Evolutionary conservation across 1,284 basidiomycete genomes (phyloP).

Genomic region (Vanrija sp.): DNA sequence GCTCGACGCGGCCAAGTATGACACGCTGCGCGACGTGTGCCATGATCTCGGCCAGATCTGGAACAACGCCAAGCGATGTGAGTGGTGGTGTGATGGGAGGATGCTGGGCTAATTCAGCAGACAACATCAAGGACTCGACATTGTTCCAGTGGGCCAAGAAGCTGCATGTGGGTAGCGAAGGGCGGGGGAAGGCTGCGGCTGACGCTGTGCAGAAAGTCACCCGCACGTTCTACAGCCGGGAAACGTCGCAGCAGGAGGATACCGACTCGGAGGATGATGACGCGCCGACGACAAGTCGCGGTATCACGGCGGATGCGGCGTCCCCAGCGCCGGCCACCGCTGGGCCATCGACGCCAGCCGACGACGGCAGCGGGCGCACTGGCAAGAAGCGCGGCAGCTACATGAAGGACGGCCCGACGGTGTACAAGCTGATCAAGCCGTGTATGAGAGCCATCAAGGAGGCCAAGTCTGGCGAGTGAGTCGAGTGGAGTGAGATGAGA

Average conservation of each 20-base stretch:
- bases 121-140: constrained; percentile 44
- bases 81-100: constrained; percentile 8
- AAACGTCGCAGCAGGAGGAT: constrained; percentile 11
- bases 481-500: neutral
- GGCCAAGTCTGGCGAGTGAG: constrained; percentile 38
- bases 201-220: constrained; percentile 31
- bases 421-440: constrained; percentile 47
- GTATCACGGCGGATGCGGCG: neutral
- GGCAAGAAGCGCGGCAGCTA: constrained; percentile 33
- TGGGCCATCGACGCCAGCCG: constrained; percentile 12
- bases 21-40: constrained; percentile 33
- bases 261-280: constrained; percentile 18
- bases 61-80: constrained; percentile 46
- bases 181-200: neutral
- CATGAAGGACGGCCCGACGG: constrained; percentile 43
- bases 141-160: constrained; percentile 47
- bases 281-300: neutral
- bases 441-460: constrained; percentile 38
- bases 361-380: constrained; percentile 9
- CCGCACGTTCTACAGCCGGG: constrained; percentile 26
- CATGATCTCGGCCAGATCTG: constrained; percentile 42
- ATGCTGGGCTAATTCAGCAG: constrained; percentile 14
- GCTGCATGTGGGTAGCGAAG: constrained; percentile 39
- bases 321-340: constrained; percentile 5
- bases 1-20: constrained; percentile 29